Conservation (phyloP, 148 eudicot genomes). For the Silene uniflora region DNA sequence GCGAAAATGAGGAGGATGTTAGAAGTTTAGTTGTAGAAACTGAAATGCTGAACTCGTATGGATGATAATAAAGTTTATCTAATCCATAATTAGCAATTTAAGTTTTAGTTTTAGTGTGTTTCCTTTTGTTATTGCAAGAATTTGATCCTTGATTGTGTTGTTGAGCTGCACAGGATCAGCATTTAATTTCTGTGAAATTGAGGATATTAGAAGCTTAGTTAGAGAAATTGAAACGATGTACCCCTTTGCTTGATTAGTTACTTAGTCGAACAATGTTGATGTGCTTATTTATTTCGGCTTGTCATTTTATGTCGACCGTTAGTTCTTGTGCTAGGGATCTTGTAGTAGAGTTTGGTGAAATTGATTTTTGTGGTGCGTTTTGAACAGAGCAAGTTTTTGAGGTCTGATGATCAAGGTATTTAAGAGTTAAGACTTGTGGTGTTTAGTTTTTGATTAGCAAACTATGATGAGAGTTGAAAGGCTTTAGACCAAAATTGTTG, state of each 20-base stretch:
- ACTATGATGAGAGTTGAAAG: background rate
- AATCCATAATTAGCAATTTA: background rate
- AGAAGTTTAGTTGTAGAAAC: background rate
- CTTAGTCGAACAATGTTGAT: background rate
- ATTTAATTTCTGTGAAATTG: background rate
- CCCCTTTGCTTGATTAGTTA: background rate
- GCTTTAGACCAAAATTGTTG: background rate
- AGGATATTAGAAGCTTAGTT: background rate
- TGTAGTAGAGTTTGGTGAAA: background rate
- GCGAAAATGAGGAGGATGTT: background rate
- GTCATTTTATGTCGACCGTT: background rate
- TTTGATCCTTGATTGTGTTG: background rate
- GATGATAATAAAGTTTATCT: background rate
- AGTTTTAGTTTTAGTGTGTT: background rate
- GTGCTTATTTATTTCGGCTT: background rate
- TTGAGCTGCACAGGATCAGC: background rate
- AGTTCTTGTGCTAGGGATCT: background rate
- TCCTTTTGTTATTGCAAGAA: constrained; percentile 2
- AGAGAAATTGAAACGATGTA: background rate
- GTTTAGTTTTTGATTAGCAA: background rate
- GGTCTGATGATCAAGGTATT: background rate
- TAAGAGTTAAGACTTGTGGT: background rate
- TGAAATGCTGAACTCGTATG: background rate
- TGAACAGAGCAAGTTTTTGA: background rate
- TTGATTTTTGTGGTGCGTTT: background rate